Evolutionary conservation across 2,329 filamentous ascomycete species (phyloP).

Genomic region (Epichloe festucae): DNA sequence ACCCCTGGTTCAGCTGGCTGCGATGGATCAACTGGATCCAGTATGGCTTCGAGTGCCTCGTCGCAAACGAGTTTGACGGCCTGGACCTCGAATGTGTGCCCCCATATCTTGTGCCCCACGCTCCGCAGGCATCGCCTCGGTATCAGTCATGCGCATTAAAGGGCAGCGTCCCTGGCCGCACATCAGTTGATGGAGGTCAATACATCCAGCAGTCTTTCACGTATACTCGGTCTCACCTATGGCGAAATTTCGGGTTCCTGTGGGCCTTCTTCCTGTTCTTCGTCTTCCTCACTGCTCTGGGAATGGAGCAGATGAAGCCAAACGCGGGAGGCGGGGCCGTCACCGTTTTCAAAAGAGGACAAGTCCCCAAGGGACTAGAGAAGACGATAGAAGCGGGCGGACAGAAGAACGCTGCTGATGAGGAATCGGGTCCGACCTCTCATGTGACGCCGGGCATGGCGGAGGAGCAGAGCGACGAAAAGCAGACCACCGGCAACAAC

Average conservation of each 20-base stretch:
- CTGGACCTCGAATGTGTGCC: slow-evolving; percentile 45
- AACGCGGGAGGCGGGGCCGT: slow-evolving; percentile 46
- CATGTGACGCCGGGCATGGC: slow-evolving; percentile 51
- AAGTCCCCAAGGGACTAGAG: slow-evolving; percentile 46
- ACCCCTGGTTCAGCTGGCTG: slow-evolving; percentile 53
- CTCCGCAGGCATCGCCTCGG: slow-evolving; percentile 15
- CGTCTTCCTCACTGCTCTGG: slow-evolving; percentile 55
- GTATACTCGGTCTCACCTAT: slow-evolving; percentile 46
- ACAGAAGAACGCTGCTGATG: slow-evolving; percentile 35
- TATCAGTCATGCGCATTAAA: slow-evolving; percentile 42
- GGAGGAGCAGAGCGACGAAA: slow-evolving; percentile 5
- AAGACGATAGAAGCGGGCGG: slow-evolving; percentile 41
- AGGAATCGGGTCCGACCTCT: slow-evolving; percentile 25
- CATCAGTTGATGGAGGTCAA: slow-evolving; percentile 36
- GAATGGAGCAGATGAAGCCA: slow-evolving; percentile 52
- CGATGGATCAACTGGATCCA: slow-evolving; percentile 56
- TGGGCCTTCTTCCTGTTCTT: slow-evolving; percentile 67
- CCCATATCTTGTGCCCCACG: slow-evolving; percentile 42
- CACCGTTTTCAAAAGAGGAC: slow-evolving; percentile 49
- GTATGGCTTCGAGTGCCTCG: slow-evolving; percentile 55
- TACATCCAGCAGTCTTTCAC: slow-evolving; percentile 41
- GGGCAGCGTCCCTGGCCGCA: slow-evolving; percentile 31
- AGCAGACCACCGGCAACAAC: slow-evolving; percentile 18
- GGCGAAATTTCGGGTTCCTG: slow-evolving; percentile 69
- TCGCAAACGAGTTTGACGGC: slow-evolving; percentile 50